Percentiles rank a stretch among this genome's conserved stretches.
phyloP scores from a whole-genome alignment of 2,329 filamentous ascomycete genomes.

The Fusarium multiceps region DNA sequence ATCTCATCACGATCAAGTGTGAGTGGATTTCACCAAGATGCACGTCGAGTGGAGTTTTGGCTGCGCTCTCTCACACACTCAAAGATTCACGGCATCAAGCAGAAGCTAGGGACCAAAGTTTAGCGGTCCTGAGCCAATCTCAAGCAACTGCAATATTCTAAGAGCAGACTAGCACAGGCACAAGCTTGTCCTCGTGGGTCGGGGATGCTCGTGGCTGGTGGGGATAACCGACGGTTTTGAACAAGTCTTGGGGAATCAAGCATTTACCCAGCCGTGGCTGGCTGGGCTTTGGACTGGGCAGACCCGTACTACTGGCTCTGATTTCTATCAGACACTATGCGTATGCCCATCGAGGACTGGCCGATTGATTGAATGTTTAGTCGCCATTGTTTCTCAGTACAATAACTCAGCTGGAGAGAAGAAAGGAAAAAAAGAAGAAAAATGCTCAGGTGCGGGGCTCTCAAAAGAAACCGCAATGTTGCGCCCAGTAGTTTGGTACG shows the following conservation, averaged over 20 bases:
- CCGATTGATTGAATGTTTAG: neutral
- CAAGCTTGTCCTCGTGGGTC: constrained; percentile 28
- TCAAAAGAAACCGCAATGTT: constrained; percentile 36
- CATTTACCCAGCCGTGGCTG: constrained; percentile 19
- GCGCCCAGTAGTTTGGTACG: constrained; percentile 22
- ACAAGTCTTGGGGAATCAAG: constrained; percentile 24
- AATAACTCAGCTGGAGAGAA: neutral
- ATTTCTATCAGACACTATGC: neutral
- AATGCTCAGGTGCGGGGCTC: constrained; percentile 22
- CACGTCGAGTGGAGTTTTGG: constrained; percentile 30
- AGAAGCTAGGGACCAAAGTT: constrained; percentile 42
- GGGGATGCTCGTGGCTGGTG: constrained; percentile 37
- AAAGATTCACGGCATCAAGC: constrained; percentile 24
- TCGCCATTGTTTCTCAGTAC: neutral
- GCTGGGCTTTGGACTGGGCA: constrained; percentile 19
- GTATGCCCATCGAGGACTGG: neutral
- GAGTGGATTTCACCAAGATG: constrained; percentile 32
- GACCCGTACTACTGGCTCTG: constrained; percentile 14
- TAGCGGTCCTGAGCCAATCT: constrained; percentile 33
- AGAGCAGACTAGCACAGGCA: constrained; percentile 30
- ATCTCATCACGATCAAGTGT: constrained; percentile 38
- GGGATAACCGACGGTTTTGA: constrained; percentile 30
- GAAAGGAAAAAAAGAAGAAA: constrained; percentile 1
- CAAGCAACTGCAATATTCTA: constrained; percentile 19
- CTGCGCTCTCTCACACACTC: constrained; percentile 15